Evolutionary conservation across 108 stramenopile species (phyloP).

Genomic region (Thalassiosira profunda): DNA sequence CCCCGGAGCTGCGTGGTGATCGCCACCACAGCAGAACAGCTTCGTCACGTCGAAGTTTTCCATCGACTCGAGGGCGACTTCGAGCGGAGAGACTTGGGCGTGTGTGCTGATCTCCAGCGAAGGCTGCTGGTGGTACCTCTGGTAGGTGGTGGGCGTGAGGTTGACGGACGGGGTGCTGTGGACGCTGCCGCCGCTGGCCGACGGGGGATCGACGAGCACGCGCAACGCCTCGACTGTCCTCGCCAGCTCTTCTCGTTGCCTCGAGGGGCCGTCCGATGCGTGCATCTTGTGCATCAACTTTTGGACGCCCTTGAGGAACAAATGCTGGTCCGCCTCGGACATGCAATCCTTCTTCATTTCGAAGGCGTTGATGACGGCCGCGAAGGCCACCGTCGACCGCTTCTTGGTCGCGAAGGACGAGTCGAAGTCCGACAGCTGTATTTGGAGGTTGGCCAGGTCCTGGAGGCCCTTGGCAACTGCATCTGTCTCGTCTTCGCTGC

Average conservation of each 20-base stretch:
- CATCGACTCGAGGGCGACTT: slow-evolving; percentile 23
- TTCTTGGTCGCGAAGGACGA: slow-evolving; percentile 6
- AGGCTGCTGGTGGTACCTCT: background rate
- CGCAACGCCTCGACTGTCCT: slow-evolving; percentile 14
- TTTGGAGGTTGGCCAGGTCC: slow-evolving; percentile 34
- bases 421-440: slow-evolving; percentile 48
- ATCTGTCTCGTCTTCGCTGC: too few species aligned
- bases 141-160: background rate
- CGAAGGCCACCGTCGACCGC: slow-evolving; percentile 44
- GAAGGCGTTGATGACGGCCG: slow-evolving; percentile 42
- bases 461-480: too few species aligned
- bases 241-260: slow-evolving; percentile 15
- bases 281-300: slow-evolving; percentile 6
- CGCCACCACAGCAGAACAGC: slow-evolving; percentile 25
- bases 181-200: background rate
- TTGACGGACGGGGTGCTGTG: background rate
- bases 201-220: slow-evolving; percentile 11
- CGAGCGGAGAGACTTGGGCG: slow-evolving; percentile 22
- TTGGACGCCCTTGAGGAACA: slow-evolving; percentile 1
- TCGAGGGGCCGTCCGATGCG: background rate
- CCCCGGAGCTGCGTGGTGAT: too few species aligned
- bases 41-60: slow-evolving; percentile 19
- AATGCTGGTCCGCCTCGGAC: background rate
- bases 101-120: too few species aligned
- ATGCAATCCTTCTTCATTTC: slow-evolving; percentile 27